A percentile compares a stretch with the other conserved stretches of the same genome.
Evolutionary conservation across 1,139 yeast species (phyloP).

Genomic region (Lodderomyces jiufengensis): DNA sequence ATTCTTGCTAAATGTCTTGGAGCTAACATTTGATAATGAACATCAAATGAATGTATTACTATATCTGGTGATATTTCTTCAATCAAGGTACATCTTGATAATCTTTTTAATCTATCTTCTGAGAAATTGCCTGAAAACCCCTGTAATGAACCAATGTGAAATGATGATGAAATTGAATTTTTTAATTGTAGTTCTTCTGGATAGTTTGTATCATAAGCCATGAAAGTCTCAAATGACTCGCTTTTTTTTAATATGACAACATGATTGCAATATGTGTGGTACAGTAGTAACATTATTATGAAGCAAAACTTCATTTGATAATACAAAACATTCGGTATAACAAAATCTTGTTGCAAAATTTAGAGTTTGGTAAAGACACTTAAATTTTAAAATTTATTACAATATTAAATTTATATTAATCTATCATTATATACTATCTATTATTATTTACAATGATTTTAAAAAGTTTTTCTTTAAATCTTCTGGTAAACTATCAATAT

Average conservation of each 20-base stretch:
- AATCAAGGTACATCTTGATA: constrained; percentile 47
- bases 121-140: constrained; percentile 63
- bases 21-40: constrained; percentile 38
- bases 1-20: constrained; percentile 68
- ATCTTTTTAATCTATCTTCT: constrained; percentile 39
- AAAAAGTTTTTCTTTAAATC: constrained; percentile 57
- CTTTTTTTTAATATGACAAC: constrained; percentile 24
- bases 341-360: too few species aligned
- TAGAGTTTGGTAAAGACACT: too few species aligned
- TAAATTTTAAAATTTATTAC: too few species aligned
- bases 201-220: constrained; percentile 31
- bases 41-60: constrained; percentile 43
- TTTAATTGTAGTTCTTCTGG: constrained; percentile 35
- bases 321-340: too few species aligned
- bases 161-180: constrained; percentile 40
- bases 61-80: constrained; percentile 60
- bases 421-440: too few species aligned
- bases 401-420: too few species aligned
- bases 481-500: constrained; percentile 53
- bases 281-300: not conserved
- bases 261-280: constrained; percentile 2
- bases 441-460: constrained; percentile 26
- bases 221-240: constrained; percentile 36
- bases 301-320: not conserved
- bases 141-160: constrained; percentile 58